Evolutionary conservation across 1,139 yeast genomes (phyloP).

Genomic region (Geotrichum europaeum): DNA sequence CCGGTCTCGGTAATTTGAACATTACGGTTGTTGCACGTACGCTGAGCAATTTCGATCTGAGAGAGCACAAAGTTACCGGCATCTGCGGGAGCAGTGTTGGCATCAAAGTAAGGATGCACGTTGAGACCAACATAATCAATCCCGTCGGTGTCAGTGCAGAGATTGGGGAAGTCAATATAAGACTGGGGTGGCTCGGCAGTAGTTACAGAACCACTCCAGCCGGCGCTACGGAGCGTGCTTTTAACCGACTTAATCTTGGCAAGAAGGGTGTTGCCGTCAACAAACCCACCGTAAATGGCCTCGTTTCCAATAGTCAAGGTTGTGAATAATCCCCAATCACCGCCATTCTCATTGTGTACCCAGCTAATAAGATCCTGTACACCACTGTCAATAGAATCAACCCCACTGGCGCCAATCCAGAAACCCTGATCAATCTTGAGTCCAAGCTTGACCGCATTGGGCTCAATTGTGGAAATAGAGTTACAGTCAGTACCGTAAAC

Average conservation of each 20-base stretch:
- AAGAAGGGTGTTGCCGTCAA: conserved; percentile 53
- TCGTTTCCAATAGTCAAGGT: conserved; percentile 82
- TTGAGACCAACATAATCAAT: conserved; percentile 80
- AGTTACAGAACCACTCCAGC: conserved; percentile 70
- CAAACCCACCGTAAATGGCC: conserved; percentile 61
- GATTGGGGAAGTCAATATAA: conserved; percentile 53
- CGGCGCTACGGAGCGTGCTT: conserved; percentile 51
- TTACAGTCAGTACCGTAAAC: conserved; percentile 83
- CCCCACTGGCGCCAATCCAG: conserved; percentile 63
- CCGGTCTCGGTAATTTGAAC: conserved; percentile 75
- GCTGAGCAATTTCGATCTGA: conserved; percentile 51
- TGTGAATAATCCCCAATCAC: conserved; percentile 64
- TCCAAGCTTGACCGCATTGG: conserved; percentile 56
- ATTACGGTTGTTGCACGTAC: conserved; percentile 37
- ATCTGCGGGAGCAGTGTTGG: conserved; percentile 50
- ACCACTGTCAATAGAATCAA: conserved; percentile 57
- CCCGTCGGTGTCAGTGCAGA: conserved; percentile 55
- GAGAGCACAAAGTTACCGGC: conserved; percentile 69
- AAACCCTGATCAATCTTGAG: conserved; percentile 77
- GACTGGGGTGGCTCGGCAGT: conserved; percentile 88
- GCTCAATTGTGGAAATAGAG: conserved; percentile 58
- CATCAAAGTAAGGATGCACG: conserved; percentile 80
- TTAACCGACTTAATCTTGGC: conserved; percentile 61
- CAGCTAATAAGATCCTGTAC: conserved; percentile 49
- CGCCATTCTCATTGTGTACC: conserved; percentile 37